Conservation (phyloP, 2,329 filamentous ascomycete species). For the Cryphonectria nitschkei region DNA sequence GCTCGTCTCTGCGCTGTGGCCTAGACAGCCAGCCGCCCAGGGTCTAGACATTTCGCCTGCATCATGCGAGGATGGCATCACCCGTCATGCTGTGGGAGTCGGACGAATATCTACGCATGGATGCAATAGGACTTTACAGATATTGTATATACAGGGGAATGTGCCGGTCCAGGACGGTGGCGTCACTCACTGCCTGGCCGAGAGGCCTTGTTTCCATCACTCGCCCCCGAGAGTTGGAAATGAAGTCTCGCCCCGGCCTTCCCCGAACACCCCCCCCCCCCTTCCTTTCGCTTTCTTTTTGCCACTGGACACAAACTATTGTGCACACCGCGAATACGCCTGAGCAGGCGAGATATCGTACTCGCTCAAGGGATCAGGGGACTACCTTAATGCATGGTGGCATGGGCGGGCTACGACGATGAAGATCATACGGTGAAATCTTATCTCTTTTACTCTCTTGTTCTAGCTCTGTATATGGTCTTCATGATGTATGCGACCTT, state of each 20-base stretch:
- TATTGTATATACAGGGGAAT: neutral
- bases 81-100: neutral
- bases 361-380: neutral
- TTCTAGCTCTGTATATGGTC: neutral
- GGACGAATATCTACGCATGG: neutral
- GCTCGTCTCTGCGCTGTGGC: neutral
- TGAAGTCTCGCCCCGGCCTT: neutral
- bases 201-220: neutral
- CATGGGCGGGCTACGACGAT: neutral
- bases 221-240: neutral
- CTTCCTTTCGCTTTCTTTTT: neutral
- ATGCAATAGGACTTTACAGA: neutral
- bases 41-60: neutral
- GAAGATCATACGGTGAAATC: neutral
- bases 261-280: neutral
- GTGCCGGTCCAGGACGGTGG: neutral
- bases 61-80: neutral
- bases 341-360: neutral
- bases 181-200: neutral
- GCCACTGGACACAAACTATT: neutral
- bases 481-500: neutral
- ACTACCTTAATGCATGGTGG: neutral
- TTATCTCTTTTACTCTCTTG: neutral
- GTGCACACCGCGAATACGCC: slow-evolving; percentile 1
- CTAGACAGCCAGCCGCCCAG: neutral